These are phyloP conservation scores for Draba incana DNA, from an alignment of 345 rosid genomes.

Conservation along the genomic window DNA sequence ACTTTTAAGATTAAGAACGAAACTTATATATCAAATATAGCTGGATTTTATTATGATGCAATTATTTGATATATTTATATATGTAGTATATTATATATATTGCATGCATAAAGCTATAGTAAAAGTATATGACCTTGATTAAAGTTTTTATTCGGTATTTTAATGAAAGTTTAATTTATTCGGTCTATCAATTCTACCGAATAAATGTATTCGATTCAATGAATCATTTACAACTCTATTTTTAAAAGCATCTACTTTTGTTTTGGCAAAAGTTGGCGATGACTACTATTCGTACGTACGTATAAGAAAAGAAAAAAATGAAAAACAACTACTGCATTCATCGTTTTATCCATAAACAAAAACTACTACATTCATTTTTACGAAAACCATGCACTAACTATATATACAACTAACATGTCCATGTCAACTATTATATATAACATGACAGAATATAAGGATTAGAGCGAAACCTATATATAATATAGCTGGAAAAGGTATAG, in stretches of 20 bases:
- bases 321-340: neutral
- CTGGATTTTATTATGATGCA: conserved; percentile 6
- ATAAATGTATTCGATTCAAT: conserved; percentile 24
- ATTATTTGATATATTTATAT: conserved; percentile 1
- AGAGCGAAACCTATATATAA: no score
- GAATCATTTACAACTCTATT: conserved; percentile 23
- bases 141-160: conserved; percentile 27
- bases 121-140: conserved; percentile 26
- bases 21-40: conserved; percentile 2
- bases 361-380: conserved; percentile 1
- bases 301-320: neutral
- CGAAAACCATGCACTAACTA: conserved; percentile 1
- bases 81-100: neutral
- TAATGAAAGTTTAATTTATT: conserved; percentile 5
- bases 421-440: neutral
- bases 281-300: conserved; percentile 22
- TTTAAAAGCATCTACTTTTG: conserved; percentile 35
- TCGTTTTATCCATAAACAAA: neutral
- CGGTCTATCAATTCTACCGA: neutral
- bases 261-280: conserved; percentile 30
- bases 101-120: conserved; percentile 22
- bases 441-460: no score
- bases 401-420: neutral
- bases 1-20: conserved; percentile 1
- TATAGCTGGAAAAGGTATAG: neutral